These are phyloP conservation scores for Claviceps paspali DNA, from an alignment of 2,329 filamentous ascomycete genomes.

Conservation along the genomic window DNA sequence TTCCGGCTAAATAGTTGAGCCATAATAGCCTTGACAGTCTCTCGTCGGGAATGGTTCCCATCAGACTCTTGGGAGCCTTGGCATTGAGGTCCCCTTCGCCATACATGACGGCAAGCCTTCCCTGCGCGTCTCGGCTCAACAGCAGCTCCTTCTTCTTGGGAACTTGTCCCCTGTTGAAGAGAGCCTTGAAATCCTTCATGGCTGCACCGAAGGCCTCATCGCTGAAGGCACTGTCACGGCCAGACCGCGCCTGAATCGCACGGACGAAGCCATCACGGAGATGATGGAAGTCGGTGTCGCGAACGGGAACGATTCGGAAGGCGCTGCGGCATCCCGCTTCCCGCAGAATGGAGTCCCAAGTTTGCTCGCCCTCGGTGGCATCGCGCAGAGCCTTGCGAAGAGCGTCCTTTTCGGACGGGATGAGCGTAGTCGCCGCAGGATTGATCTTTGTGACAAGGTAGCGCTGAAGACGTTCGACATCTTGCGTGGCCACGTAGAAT, in stretches of 20 bases:
- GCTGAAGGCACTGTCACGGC: constrained; percentile 37
- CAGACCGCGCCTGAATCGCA: constrained; percentile 60
- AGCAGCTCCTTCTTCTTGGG: constrained; percentile 69
- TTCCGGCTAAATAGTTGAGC: constrained; percentile 80
- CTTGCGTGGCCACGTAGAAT: constrained; percentile 73
- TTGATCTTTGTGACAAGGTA: constrained; percentile 64
- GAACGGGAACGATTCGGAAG: constrained; percentile 75
- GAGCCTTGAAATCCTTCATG: constrained; percentile 59
- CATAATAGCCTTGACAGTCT: constrained; percentile 68
- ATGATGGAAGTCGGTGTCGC: constrained; percentile 89
- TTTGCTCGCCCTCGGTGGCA: constrained; percentile 48
- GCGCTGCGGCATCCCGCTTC: constrained; percentile 56
- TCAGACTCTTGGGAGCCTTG: constrained; percentile 28
- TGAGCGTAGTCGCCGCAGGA: constrained; percentile 64
- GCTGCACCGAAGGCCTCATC: constrained; percentile 65
- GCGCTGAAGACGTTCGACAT: constrained; percentile 67
- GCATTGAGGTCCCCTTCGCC: constrained; percentile 40
- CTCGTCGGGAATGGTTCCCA: constrained; percentile 67
- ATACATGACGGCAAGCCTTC: constrained; percentile 53
- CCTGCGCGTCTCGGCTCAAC: constrained; percentile 49
- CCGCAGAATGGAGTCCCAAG: constrained; percentile 59
- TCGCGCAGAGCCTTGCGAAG: constrained; percentile 58
- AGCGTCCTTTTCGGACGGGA: constrained; percentile 64
- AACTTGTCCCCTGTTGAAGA: constrained; percentile 71
- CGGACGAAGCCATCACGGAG: constrained; percentile 83